Percentiles rank a stretch among this genome's conserved stretches.
Evolutionary conservation across 2,329 filamentous ascomycete genomes (phyloP).

Genomic region (Hymenoscyphus albidus): DNA sequence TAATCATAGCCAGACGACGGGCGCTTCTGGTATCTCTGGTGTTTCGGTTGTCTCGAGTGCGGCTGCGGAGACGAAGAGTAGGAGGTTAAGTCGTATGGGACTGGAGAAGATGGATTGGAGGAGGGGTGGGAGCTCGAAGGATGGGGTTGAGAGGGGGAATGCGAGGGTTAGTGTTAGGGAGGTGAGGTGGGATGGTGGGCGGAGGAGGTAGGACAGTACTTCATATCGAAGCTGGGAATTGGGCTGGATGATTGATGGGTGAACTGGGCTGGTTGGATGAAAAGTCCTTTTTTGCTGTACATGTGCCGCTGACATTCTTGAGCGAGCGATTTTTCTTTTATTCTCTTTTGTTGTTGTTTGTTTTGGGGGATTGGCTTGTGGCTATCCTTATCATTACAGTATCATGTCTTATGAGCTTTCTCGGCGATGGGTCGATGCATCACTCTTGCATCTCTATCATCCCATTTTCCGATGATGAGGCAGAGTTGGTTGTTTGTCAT

Average conservation of each 20-base stretch:
- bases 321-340: slow-evolving; percentile 1
- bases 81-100: slow-evolving; percentile 25
- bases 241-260: not conserved
- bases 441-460: not conserved
- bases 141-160: slow-evolving; percentile 17
- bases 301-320: slow-evolving; percentile 3
- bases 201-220: not conserved
- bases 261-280: not conserved
- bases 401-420: slow-evolving; percentile 1
- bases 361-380: not conserved
- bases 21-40: not conserved
- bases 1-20: not conserved
- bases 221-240: not conserved
- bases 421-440: not conserved
- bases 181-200: slow-evolving; percentile 21
- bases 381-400: not conserved
- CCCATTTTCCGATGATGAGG: not conserved
- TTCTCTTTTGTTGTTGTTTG: not conserved
- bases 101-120: slow-evolving; percentile 30
- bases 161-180: slow-evolving; percentile 22
- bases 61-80: slow-evolving; percentile 16
- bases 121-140: slow-evolving; percentile 18
- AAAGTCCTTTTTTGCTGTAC: not conserved
- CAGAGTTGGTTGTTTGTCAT: too few relatives aligned
- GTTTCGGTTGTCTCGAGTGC: not conserved